Percentiles rank a stretch among this genome's conserved stretches.
These are phyloP conservation scores for Rubia occidens DNA, from an alignment of 305 asterid species.

Conservation along the genomic window DNA sequence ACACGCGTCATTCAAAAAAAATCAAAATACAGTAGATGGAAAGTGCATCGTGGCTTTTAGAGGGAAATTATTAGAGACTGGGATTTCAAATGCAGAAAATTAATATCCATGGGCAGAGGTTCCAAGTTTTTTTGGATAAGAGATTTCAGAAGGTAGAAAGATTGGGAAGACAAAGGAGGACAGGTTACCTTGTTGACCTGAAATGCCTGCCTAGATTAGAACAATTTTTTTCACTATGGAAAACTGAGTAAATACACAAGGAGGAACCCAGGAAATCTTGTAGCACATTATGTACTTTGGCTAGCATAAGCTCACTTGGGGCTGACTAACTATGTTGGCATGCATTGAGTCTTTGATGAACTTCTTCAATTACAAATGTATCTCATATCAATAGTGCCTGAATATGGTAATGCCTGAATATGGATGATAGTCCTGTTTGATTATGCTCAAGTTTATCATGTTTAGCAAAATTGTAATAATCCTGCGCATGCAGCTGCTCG, in stretches of 20 bases:
- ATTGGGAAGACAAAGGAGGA: background rate
- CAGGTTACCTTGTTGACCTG: slow-evolving; percentile 1
- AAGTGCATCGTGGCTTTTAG: background rate
- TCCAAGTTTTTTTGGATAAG: background rate
- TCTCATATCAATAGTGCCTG: background rate
- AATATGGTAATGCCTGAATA: background rate
- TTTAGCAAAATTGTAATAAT: background rate
- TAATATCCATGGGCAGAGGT: background rate
- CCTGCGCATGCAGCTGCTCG: no score
- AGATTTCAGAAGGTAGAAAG: background rate
- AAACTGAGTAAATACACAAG: background rate
- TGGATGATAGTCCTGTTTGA: background rate
- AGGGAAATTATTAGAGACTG: background rate
- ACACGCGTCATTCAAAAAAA: background rate
- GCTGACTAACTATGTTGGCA: background rate
- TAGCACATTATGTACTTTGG: background rate
- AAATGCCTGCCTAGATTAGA: background rate
- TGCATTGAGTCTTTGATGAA: background rate
- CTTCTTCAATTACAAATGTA: background rate
- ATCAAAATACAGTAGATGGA: background rate
- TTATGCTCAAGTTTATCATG: background rate
- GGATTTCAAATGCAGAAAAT: background rate
- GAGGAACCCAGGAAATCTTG: background rate
- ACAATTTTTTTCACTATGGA: background rate
- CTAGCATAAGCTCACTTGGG: background rate